Evolutionary conservation across 2,329 filamentous ascomycete species (phyloP), one percentile per base, ranked within the genome.

Genomic region (Parasarocladium wereldwijsianum): DNA sequence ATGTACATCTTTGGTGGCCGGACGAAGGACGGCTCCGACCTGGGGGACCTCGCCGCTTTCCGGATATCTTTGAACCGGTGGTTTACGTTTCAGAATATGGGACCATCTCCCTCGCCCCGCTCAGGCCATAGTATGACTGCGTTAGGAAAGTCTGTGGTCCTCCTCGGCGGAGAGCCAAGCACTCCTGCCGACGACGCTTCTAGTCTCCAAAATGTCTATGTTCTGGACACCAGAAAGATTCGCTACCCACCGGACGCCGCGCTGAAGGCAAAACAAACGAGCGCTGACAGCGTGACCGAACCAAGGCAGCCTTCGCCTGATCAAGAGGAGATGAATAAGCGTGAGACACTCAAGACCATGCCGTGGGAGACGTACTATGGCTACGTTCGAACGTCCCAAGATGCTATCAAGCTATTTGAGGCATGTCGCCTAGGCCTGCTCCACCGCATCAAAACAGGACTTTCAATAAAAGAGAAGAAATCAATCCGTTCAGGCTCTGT

Each of bases 21-120:
- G 35, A 94, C 85, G 1, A 84, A 94, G 47, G 86, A 96, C 42
- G 90, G 90, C 2, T 72, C 76, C 17, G 90, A 98, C 49, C 61
- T 98, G 4, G 90, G 87, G 19, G 90, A 98, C 52, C 64, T 98
- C 24, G 87, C 90, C 3, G 90, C 90, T 2, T 74, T 74, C 43
- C 57, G 66, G 31, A 72, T 74, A 35, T 73, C 78, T 1, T 85
- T 85, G 8, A 76, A 83, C 39, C 73, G 90, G 35, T 98, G 90
- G 90, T 98, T 96, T 52, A 98, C 90, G 20, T 98, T 98, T 55
- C 90, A 98, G 48, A 98, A 98, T 48, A 98, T 98, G 90, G 90
- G 90, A 0, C 86, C 86, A 3, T 92, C 86, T 1, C 90, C 90
- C 0, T 94, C 86, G 3, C 76, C 90, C 18, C 70, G 90, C 36